Conservation (phyloP, 768 basidiomycete species). For the Calocybe cyanea region DNA sequence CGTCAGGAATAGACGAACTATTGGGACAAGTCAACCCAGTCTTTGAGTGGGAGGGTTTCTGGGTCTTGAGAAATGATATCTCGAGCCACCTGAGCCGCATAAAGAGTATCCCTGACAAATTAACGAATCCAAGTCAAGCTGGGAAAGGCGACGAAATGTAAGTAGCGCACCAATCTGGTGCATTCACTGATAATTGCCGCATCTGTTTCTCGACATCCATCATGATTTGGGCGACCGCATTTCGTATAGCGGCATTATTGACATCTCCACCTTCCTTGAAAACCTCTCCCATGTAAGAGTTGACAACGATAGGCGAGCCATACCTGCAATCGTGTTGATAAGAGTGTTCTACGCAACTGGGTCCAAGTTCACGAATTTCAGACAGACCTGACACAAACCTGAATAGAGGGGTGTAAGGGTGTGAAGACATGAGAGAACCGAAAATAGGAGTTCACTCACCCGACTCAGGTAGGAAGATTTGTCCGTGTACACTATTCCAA, state of each 20-base stretch:
- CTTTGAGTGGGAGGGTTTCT: slow-evolving; percentile 37
- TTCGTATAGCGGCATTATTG: slow-evolving; percentile 32
- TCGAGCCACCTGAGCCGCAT: slow-evolving; percentile 53
- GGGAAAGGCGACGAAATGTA: not conserved
- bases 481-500: slow-evolving; percentile 67
- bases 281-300: slow-evolving; percentile 44
- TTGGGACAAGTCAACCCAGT: slow-evolving; percentile 55
- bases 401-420: not conserved
- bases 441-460: slow-evolving; percentile 29
- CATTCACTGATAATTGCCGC: slow-evolving; percentile 55
- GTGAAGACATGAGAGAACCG: too few relatives aligned
- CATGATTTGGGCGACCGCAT: slow-evolving; percentile 57
- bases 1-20: slow-evolving; percentile 35
- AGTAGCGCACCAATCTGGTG: slow-evolving; percentile 53
- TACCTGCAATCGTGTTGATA: slow-evolving; percentile 37
- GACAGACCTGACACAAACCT: slow-evolving; percentile 21
- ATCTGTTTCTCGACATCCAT: slow-evolving; percentile 45
- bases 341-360: not conserved
- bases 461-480: slow-evolving; percentile 63
- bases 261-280: slow-evolving; percentile 34
- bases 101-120: slow-evolving; percentile 52
- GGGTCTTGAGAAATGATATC: slow-evolving; percentile 55
- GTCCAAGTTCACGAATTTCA: slow-evolving; percentile 6
- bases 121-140: not conserved
- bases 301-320: slow-evolving; percentile 48